A percentile compares a stretch with the other conserved stretches of the same genome.
These are phyloP conservation scores for Elongisporangium undulatum DNA, from an alignment of 352 stramenopile genomes.

Conservation along the genomic window DNA sequence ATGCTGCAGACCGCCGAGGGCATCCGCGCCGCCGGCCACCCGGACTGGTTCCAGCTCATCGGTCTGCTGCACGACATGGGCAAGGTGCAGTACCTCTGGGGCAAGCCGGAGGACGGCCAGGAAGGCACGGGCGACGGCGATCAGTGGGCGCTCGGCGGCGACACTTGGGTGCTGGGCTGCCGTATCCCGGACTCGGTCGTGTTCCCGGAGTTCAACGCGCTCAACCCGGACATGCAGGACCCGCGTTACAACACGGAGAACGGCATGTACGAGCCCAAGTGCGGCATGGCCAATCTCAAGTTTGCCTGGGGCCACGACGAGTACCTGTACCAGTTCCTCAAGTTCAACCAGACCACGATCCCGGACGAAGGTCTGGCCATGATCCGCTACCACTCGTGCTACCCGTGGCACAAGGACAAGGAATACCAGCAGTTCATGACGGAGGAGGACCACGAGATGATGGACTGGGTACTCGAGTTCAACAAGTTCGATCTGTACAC, in stretches of 20 bases:
- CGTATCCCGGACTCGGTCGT: constrained; percentile 85
- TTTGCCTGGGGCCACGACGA: constrained; percentile 93
- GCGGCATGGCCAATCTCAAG: constrained; percentile 85
- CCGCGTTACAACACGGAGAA: constrained; percentile 76
- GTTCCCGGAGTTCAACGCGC: constrained; percentile 87
- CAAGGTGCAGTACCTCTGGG: constrained; percentile 95
- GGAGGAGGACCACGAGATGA: constrained; percentile 75
- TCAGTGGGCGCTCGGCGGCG: constrained; percentile 91
- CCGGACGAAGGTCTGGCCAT: constrained; percentile 90
- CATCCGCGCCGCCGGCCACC: constrained; percentile 85
- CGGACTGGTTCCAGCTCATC: constrained; percentile 91
- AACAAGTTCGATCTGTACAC: constrained; percentile 95
- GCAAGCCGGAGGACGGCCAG: constrained; percentile 75
- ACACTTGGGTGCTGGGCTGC: constrained; percentile 92
- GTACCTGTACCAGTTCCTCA: constrained; percentile 94
- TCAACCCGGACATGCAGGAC: constrained; percentile 91
- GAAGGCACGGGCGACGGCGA: constrained; percentile 83
- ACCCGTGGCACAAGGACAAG: constrained; percentile 93
- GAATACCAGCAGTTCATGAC: constrained; percentile 89
- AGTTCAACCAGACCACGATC: constrained; percentile 85
- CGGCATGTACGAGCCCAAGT: constrained; percentile 89
- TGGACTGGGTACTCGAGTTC: constrained; percentile 92
- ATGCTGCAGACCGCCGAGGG: constrained; percentile 93
- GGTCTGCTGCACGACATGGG: constrained; percentile 93
- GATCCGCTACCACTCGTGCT: constrained; percentile 93